Percentiles rank a stretch among this genome's conserved stretches.
These are phyloP conservation scores for Lentinula sp. DNA, from an alignment of 768 basidiomycete species.

Conservation along the genomic window DNA sequence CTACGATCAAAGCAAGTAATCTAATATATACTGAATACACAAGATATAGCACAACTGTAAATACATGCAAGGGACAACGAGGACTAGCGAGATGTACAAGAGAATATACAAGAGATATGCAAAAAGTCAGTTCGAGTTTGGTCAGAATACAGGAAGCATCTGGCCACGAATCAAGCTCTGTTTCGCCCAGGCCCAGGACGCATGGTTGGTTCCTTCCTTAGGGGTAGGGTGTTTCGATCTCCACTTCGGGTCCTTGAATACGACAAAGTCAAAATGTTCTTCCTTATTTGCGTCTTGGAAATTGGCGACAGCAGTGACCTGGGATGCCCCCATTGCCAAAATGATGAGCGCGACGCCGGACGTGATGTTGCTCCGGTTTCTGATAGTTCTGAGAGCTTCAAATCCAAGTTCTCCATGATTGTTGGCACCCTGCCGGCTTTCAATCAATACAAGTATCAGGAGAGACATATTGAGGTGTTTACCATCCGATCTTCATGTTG, in stretches of 20 bases:
- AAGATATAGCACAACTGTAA: not conserved
- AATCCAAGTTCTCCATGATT: not conserved
- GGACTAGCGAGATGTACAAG: not conserved
- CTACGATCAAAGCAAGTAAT: not conserved
- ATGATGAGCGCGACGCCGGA: slow-evolving; percentile 47
- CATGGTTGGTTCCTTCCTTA: slow-evolving; percentile 25
- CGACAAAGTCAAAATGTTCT: slow-evolving; percentile 22
- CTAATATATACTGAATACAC: not conserved
- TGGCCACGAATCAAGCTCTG: slow-evolving; percentile 66
- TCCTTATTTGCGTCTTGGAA: not conserved
- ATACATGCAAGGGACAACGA: not conserved
- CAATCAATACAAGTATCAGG: not conserved
- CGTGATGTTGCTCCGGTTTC: slow-evolving; percentile 11
- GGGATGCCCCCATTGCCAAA: slow-evolving; percentile 69
- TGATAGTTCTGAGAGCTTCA: not conserved
- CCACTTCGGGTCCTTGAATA: slow-evolving; percentile 43
- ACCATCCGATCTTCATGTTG: not conserved
- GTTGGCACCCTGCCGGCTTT: not conserved
- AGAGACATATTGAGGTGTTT: not conserved
- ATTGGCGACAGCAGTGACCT: slow-evolving; percentile 43
- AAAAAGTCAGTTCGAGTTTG: not conserved
- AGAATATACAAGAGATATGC: slow-evolving; percentile 16
- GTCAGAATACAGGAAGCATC: slow-evolving; percentile 21
- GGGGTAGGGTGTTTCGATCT: slow-evolving; percentile 19
- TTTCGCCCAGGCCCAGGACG: slow-evolving; percentile 70